These are phyloP conservation scores for Curvularia spicifera DNA, from an alignment of 2,329 filamentous ascomycete genomes.

Conservation along the genomic window DNA sequence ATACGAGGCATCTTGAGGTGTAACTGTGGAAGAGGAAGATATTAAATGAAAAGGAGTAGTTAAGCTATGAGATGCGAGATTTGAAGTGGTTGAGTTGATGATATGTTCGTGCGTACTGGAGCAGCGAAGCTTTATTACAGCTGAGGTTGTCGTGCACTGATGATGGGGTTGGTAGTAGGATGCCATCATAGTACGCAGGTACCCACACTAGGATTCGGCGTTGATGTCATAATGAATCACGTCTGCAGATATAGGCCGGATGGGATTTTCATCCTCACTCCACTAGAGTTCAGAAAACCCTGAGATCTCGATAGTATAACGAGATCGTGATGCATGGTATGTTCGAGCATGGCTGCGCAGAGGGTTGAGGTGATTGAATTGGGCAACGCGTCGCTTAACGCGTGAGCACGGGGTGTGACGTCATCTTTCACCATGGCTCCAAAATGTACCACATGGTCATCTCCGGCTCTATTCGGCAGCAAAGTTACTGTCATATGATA, in stretches of 20 bases:
- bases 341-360: background rate
- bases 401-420: conserved; percentile 15
- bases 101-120: background rate
- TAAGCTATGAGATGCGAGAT: background rate
- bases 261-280: conserved; percentile 1
- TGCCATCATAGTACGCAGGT: conserved; percentile 12
- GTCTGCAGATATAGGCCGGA: conserved; percentile 6
- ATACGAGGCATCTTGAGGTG: conserved; percentile 31
- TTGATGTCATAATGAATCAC: conserved; percentile 22
- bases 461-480: background rate
- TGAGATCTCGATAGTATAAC: background rate
- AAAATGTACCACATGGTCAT: background rate
- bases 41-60: background rate
- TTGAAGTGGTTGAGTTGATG: background rate
- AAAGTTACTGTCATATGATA: background rate
- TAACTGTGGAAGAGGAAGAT: too few species aligned
- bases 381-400: conserved; percentile 8
- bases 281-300: background rate
- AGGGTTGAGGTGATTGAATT: background rate
- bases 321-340: background rate
- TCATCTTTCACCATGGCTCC: background rate
- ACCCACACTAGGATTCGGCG: conserved; percentile 11
- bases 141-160: background rate
- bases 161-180: background rate
- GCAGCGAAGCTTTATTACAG: background rate